These are phyloP conservation scores for Zygosaccharomyces bailii DNA, from an alignment of 805 yeast genomes.

Conservation along the genomic window DNA sequence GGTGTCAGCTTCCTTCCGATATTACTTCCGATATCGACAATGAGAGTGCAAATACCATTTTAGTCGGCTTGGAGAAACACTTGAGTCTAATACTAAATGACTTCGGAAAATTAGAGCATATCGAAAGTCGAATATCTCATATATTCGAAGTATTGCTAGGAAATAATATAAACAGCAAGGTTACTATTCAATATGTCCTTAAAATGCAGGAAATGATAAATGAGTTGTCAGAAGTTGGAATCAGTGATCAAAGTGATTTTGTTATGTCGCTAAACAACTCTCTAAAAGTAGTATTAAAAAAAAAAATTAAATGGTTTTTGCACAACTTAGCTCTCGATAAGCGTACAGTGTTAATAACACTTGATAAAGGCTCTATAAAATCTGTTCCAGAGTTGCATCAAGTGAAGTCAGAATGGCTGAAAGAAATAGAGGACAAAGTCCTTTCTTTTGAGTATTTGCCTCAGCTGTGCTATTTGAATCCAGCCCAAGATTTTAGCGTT, in stretches of 20 bases:
- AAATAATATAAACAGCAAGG: not conserved
- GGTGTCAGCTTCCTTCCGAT: constrained; percentile 47
- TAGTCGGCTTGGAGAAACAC: constrained; percentile 42
- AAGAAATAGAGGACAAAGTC: constrained; percentile 2
- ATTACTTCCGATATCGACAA: constrained; percentile 20
- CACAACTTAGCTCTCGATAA: not conserved
- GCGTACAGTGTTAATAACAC: constrained; percentile 1
- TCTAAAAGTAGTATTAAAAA: constrained; percentile 1
- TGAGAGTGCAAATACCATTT: not conserved
- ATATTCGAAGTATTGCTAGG: constrained; percentile 1
- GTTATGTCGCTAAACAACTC: constrained; percentile 8
- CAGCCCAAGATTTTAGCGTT: not conserved
- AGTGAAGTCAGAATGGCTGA: constrained; percentile 7
- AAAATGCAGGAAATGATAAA: constrained; percentile 10
- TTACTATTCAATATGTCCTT: not conserved
- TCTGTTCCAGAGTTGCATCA: constrained; percentile 1
- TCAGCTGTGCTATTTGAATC: not conserved
- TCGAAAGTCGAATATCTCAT: constrained; percentile 6
- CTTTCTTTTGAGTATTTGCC: constrained; percentile 1
- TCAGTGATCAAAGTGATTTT: not conserved
- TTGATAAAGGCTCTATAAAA: constrained; percentile 4
- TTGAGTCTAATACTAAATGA: constrained; percentile 34
- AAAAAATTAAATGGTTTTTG: constrained; percentile 1
- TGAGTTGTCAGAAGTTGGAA: constrained; percentile 1
- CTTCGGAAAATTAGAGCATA: constrained; percentile 36